phyloP scores from a whole-genome alignment of 441 rosid genomes.

The Rhodomyrtus psidioides region DNA sequence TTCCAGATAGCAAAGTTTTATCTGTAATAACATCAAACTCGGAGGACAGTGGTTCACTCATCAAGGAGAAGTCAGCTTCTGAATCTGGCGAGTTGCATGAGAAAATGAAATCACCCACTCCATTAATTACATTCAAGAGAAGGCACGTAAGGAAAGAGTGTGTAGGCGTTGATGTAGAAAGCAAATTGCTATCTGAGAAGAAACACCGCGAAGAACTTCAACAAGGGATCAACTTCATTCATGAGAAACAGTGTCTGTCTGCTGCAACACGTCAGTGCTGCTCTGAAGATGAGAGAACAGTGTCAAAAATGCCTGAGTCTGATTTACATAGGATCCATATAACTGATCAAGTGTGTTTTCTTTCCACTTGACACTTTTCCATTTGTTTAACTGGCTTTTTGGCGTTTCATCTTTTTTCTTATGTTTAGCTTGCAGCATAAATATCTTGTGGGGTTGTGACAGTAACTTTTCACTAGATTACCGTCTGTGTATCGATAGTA shows the following conservation, averaged over 20 bases:
- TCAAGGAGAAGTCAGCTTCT: neutral
- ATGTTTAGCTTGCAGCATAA: neutral
- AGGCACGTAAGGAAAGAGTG: constrained; percentile 21
- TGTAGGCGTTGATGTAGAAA: constrained; percentile 1
- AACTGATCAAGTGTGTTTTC: constrained; percentile 10
- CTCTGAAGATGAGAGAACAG: constrained; percentile 3
- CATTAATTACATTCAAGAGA: constrained; percentile 31
- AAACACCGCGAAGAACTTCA: neutral
- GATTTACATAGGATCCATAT: neutral
- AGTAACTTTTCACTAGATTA: neutral
- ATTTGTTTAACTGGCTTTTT: neutral
- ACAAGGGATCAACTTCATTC: constrained; percentile 5
- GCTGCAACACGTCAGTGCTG: constrained; percentile 3
- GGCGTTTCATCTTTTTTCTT: neutral
- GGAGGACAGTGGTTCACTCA: constrained; percentile 1
- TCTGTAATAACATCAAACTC: constrained; percentile 8
- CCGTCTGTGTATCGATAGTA: neutral
- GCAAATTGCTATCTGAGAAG: neutral
- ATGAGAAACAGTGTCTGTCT: neutral
- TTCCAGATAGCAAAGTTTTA: neutral
- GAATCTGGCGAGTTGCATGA: neutral
- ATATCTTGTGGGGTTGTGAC: neutral
- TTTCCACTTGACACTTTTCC: neutral
- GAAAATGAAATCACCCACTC: constrained; percentile 9
- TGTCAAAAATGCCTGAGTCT: constrained; percentile 1